Percentiles rank a stretch among this genome's conserved stretches.
Evolutionary conservation across 345 rosid genomes (phyloP).

Genomic region (Corchorus capsularis): DNA sequence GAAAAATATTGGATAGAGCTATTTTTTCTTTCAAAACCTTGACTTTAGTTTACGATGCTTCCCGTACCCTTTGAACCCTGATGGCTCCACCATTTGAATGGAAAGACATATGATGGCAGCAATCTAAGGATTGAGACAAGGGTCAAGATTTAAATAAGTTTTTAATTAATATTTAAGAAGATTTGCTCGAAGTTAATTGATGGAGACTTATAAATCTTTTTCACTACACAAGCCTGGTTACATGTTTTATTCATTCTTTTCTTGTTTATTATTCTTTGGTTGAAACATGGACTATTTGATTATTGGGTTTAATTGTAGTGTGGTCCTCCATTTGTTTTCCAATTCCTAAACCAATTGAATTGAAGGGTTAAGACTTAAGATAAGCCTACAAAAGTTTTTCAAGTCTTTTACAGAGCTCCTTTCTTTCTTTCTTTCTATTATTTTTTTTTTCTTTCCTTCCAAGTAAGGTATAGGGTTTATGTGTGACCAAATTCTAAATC

Average conservation of each 20-base stretch:
- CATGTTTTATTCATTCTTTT: not conserved
- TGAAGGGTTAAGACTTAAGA: too few relatives aligned
- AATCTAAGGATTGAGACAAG: not conserved
- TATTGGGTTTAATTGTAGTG: not conserved
- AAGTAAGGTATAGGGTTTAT: too few relatives aligned
- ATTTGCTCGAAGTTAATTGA: not conserved
- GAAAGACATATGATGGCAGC: not conserved
- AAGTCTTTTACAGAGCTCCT: too few relatives aligned
- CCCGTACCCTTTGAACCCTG: not conserved
- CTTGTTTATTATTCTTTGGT: not conserved
- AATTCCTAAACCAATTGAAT: not conserved
- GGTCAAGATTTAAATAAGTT: not conserved
- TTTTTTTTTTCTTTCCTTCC: not conserved
- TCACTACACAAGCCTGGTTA: not conserved
- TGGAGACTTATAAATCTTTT: not conserved
- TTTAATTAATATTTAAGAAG: too few relatives aligned
- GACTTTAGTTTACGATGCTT: too few relatives aligned
- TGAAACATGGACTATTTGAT: not conserved
- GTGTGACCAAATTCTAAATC: too few relatives aligned
- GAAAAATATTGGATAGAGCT: too few relatives aligned
- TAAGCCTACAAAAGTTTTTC: too few relatives aligned
- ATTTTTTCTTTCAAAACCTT: too few relatives aligned
- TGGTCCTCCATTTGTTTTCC: too few relatives aligned
- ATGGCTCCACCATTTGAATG: not conserved
- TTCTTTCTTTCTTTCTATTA: not conserved